Evolutionary conservation across 2,329 filamentous ascomycete species (phyloP).

Genomic region (Fusarium papillatum): DNA sequence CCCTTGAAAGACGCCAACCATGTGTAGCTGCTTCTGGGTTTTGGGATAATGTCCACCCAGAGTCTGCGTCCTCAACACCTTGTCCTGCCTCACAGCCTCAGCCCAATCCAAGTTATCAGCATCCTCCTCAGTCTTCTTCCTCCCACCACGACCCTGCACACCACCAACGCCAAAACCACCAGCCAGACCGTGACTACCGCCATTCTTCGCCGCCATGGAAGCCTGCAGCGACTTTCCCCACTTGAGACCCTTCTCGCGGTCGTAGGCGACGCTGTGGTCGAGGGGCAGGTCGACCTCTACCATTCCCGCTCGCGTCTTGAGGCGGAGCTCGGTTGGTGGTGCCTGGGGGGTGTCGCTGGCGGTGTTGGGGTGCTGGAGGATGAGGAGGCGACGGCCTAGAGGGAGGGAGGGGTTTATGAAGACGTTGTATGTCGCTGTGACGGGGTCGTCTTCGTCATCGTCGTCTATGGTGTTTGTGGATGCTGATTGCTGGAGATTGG

Average conservation of each 20-base stretch:
- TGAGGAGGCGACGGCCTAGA: conserved; percentile 75
- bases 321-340: conserved; percentile 79
- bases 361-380: conserved; percentile 92
- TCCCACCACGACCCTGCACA: conserved; percentile 54
- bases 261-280: conserved; percentile 80
- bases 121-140: conserved; percentile 57
- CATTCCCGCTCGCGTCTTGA: conserved; percentile 87
- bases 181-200: conserved; percentile 77
- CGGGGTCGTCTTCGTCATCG: conserved; percentile 71
- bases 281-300: conserved; percentile 94
- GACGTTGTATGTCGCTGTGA: conserved; percentile 84
- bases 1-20: conserved; percentile 91
- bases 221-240: conserved; percentile 85
- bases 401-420: conserved; percentile 84
- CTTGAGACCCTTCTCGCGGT: conserved; percentile 83
- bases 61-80: conserved; percentile 84
- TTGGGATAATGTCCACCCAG: conserved; percentile 85
- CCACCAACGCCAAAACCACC: conserved; percentile 78
- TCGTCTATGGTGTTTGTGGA: conserved; percentile 23
- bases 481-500: conserved; percentile 23
- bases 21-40: conserved; percentile 82
- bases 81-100: conserved; percentile 76
- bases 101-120: conserved; percentile 72
- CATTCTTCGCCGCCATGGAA: conserved; percentile 69
- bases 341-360: conserved; percentile 64